Evolutionary conservation across 345 rosid species (phyloP).

Genomic region (Durio zibethinus): DNA sequence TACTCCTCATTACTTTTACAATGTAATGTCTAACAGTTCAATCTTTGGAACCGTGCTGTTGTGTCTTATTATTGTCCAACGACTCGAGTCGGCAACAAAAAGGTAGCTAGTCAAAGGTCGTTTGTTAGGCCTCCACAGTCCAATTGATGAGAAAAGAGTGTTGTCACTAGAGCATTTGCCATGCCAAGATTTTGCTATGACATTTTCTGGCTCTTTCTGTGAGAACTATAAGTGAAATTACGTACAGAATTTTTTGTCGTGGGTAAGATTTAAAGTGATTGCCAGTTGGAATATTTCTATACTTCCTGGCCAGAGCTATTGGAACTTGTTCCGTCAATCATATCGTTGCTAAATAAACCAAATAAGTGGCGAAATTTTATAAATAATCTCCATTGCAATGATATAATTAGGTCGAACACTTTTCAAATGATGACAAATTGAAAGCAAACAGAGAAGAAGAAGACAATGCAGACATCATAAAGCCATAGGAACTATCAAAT

Average conservation of each 20-base stretch:
- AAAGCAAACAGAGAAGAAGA: conserved; percentile 7
- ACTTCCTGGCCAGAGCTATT: background rate
- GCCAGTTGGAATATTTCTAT: background rate
- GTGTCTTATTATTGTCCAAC: background rate
- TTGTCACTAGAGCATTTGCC: background rate
- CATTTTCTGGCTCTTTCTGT: background rate
- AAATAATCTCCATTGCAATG: background rate
- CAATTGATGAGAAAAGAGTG: background rate
- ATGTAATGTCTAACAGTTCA: background rate
- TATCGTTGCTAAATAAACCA: background rate
- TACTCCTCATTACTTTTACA: too few species aligned
- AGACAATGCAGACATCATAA: conserved; percentile 11
- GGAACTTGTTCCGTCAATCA: background rate
- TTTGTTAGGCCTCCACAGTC: background rate
- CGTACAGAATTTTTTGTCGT: background rate
- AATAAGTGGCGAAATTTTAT: background rate
- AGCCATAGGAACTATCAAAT: background rate
- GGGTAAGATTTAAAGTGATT: background rate
- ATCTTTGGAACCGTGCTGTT: background rate
- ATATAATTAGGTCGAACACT: background rate
- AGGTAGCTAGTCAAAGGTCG: background rate
- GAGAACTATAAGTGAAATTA: background rate
- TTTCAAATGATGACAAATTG: background rate
- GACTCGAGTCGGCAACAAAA: background rate
- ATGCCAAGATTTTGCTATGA: background rate